Evolutionary conservation across 306 rosid species (phyloP).

Genomic region (Prunus fruticosa): DNA sequence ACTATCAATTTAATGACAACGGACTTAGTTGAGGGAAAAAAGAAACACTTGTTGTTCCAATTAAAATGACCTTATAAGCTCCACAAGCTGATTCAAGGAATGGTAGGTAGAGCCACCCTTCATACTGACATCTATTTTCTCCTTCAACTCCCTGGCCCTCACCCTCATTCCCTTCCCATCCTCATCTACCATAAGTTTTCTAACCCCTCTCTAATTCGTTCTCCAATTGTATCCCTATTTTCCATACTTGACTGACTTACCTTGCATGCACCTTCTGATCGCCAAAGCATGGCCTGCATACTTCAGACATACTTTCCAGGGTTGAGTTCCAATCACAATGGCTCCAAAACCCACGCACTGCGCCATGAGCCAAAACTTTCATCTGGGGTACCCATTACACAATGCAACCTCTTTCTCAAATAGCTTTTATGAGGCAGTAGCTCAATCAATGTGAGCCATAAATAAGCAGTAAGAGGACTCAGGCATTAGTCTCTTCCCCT

Average conservation of each 20-base stretch:
- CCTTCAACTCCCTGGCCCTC: constrained; percentile 41
- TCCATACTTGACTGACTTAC: constrained; percentile 50
- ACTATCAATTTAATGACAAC: neutral
- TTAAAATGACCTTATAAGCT: constrained; percentile 1
- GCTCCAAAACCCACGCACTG: constrained; percentile 64
- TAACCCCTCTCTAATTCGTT: constrained; percentile 38
- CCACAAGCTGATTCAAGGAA: constrained; percentile 10
- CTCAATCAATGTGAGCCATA: constrained; percentile 36
- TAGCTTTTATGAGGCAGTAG: constrained; percentile 37
- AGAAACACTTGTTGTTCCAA: neutral
- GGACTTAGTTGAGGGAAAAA: neutral
- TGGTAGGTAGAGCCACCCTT: constrained; percentile 19
- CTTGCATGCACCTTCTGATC: constrained; percentile 60
- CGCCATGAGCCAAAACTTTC: constrained; percentile 54
- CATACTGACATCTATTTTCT: constrained; percentile 37
- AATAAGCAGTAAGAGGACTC: no score
- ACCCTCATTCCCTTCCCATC: constrained; percentile 48
- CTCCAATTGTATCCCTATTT: constrained; percentile 41
- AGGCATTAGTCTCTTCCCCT: no score
- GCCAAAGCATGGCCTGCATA: constrained; percentile 47
- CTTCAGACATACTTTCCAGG: constrained; percentile 55
- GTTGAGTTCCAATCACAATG: constrained; percentile 75
- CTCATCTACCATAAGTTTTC: constrained; percentile 33
- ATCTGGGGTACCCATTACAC: constrained; percentile 73
- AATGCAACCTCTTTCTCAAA: constrained; percentile 43